A percentile compares a stretch with the other conserved stretches of the same genome.
phyloP scores from a whole-genome alignment of 2,329 filamentous ascomycete species.

The Epichloe gansuensis region DNA sequence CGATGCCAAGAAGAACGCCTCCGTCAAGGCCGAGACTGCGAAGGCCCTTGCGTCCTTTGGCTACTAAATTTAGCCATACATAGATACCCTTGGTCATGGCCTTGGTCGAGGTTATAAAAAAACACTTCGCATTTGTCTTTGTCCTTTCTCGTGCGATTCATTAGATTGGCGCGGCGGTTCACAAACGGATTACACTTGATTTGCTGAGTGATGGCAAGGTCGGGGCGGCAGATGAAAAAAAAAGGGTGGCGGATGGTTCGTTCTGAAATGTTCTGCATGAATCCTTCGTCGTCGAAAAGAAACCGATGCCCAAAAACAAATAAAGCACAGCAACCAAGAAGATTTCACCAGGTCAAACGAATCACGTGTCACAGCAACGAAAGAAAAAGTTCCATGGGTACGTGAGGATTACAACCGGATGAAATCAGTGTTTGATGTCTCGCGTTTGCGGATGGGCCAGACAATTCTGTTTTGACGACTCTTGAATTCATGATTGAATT shows the following conservation, averaged over 20 bases:
- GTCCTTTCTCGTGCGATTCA: conserved; percentile 37
- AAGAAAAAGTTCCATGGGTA: not conserved
- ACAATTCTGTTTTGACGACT: not conserved
- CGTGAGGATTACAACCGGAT: conserved; percentile 1
- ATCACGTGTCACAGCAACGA: not conserved
- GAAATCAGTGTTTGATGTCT: not conserved
- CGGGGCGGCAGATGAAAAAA: conserved; percentile 19
- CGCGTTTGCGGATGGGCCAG: not conserved
- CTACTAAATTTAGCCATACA: conserved; percentile 53
- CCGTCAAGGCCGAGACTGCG: conserved; percentile 75
- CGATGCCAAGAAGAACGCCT: conserved; percentile 86
- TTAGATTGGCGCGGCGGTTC: conserved; percentile 44
- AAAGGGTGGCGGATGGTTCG: conserved; percentile 18
- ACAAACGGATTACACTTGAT: conserved; percentile 36
- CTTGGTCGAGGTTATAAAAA: conserved; percentile 15
- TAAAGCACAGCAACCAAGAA: conserved; percentile 20
- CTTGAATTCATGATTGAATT: not conserved
- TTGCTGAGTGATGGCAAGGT: conserved; percentile 34
- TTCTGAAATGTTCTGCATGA: conserved; percentile 24
- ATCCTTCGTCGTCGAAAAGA: conserved; percentile 18
- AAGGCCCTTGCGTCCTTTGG: conserved; percentile 80
- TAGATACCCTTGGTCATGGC: conserved; percentile 14
- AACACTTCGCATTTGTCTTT: conserved; percentile 27
- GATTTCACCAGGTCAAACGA: not conserved
- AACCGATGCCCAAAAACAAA: conserved; percentile 17